A percentile compares a stretch with the other conserved stretches of the same genome.
These are phyloP conservation scores for Kickxella alabastrina DNA, from an alignment of 192 early-diverging fungal genomes.

Conservation along the genomic window DNA sequence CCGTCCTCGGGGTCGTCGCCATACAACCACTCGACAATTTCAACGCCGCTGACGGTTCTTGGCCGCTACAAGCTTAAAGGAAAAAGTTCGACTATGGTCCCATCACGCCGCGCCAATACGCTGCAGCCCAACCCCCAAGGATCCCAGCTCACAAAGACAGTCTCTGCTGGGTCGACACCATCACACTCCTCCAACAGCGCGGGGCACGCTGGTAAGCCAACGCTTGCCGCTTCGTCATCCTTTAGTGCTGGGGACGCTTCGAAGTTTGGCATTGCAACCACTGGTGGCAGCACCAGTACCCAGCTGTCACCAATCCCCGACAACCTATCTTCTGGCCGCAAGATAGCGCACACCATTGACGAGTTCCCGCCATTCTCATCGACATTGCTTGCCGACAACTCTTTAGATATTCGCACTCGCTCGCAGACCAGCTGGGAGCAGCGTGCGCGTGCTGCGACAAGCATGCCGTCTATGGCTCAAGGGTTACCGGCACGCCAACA, in stretches of 20 bases:
- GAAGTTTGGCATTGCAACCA: conserved; percentile 4
- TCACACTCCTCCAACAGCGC: conserved; percentile 4
- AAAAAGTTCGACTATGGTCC: conserved; percentile 32
- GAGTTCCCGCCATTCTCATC: conserved; percentile 36
- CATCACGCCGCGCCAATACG: conserved; percentile 28
- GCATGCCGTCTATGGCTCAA: conserved; percentile 9
- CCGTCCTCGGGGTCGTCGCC: conserved; percentile 31
- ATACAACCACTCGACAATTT: conserved; percentile 40
- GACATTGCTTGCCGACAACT: conserved; percentile 12
- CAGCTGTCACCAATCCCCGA: conserved; percentile 1
- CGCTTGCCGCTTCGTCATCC: conserved; percentile 1
- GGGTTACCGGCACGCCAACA: conserved; percentile 8
- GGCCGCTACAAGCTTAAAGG: conserved; percentile 51
- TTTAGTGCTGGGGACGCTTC: conserved; percentile 9
- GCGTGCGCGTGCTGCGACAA: conserved; percentile 5
- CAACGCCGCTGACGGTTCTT: conserved; percentile 40
- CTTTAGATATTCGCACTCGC: conserved; percentile 9
- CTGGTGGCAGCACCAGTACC: background rate
- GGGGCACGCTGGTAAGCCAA: conserved; percentile 4
- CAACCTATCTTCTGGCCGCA: background rate
- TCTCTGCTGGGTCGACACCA: conserved; percentile 23
- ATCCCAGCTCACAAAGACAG: conserved; percentile 13
- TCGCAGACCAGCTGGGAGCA: conserved; percentile 33
- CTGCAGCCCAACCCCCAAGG: conserved; percentile 12
- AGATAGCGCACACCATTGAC: conserved; percentile 29